phyloP scores from a whole-genome alignment of 306 rosid species.

The Cucurbita moschata region DNA sequence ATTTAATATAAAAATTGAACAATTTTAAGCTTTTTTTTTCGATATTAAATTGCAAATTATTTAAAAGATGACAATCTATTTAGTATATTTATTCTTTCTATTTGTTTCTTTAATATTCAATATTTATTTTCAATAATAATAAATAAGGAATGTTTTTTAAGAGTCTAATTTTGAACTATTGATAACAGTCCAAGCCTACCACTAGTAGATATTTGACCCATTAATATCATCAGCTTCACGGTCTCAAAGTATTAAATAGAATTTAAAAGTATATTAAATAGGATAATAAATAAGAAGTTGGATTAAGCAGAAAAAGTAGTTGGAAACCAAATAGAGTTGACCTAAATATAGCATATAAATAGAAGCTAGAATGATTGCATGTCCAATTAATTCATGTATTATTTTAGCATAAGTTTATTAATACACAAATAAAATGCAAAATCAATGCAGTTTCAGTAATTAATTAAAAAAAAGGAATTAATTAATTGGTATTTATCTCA shows the following conservation, averaged over 20 bases:
- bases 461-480: neutral
- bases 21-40: no score
- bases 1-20: no score
- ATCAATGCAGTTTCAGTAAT: neutral
- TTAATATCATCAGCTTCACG: no score
- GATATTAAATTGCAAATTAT: no score
- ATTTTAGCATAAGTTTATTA: neutral
- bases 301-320: neutral
- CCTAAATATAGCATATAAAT: neutral
- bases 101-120: no score
- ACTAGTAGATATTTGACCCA: no score
- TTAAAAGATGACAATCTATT: no score
- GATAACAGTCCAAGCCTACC: no score
- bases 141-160: no score
- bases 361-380: neutral
- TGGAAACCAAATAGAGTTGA: neutral
- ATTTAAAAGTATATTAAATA: neutral
- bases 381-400: neutral
- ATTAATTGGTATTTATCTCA: constrained; percentile 4
- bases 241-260: neutral
- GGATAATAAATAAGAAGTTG: neutral
- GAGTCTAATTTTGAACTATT: no score
- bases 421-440: neutral
- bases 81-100: no score
- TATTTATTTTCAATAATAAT: no score